These are phyloP conservation scores for Neurospora sp. DNA, from an alignment of 2,329 filamentous ascomycete genomes.

Conservation along the genomic window DNA sequence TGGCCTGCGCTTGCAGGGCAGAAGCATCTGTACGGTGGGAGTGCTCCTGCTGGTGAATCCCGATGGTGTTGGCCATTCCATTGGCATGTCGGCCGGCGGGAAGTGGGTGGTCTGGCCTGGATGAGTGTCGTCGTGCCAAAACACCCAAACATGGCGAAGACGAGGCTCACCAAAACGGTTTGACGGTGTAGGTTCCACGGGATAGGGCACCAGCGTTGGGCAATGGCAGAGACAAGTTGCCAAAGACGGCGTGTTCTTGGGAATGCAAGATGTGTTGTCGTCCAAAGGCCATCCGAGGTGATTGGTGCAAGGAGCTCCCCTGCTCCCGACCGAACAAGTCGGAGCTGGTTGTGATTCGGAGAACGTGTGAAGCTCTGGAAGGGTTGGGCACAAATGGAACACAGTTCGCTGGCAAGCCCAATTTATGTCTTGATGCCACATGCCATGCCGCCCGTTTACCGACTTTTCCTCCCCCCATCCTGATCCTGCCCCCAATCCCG, in stretches of 20 bases:
- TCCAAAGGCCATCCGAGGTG: constrained; percentile 8
- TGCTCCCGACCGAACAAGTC: constrained; percentile 8
- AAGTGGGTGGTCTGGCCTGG: neutral
- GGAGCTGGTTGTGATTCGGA: constrained; percentile 12
- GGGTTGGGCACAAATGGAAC: constrained; percentile 17
- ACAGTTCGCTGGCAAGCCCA: constrained; percentile 16
- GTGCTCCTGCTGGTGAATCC: neutral
- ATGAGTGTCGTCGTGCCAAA: neutral
- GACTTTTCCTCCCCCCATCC: constrained; percentile 1
- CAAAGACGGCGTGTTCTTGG: constrained; percentile 10
- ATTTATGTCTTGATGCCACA: constrained; percentile 15
- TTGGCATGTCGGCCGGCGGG: neutral
- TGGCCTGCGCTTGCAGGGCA: neutral
- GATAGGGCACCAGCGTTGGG: constrained; percentile 17
- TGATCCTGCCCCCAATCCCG: neutral
- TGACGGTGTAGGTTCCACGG: neutral
- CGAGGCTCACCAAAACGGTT: neutral
- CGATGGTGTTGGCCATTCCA: neutral
- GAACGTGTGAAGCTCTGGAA: constrained; percentile 2
- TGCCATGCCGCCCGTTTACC: constrained; percentile 1
- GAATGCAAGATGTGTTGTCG: constrained; percentile 12
- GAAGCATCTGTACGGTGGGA: neutral
- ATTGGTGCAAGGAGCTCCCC: constrained; percentile 17
- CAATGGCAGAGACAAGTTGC: constrained; percentile 2
- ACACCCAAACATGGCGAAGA: neutral